Evolutionary conservation across 2,329 filamentous ascomycete genomes (phyloP).

Genomic region (Amauroascus niger): DNA sequence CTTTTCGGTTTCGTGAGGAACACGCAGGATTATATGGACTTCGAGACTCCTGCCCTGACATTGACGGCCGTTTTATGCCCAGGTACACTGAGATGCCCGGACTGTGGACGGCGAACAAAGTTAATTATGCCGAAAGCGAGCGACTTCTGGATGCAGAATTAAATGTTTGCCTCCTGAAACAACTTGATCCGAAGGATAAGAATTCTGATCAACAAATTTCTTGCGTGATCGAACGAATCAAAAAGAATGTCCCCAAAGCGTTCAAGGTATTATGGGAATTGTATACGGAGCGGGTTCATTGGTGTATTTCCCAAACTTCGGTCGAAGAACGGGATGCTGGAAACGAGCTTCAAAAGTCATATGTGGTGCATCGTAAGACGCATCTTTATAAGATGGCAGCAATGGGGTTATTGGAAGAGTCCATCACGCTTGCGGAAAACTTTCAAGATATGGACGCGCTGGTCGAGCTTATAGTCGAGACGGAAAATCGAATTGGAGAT

Average conservation of each 20-base stretch:
- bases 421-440: constrained; percentile 53
- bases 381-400: constrained; percentile 40
- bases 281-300: constrained; percentile 51
- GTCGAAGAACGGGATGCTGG: constrained; percentile 42
- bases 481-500: constrained; percentile 31
- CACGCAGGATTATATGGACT: constrained; percentile 66
- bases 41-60: constrained; percentile 52
- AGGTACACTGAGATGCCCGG: constrained; percentile 62
- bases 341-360: constrained; percentile 37
- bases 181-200: constrained; percentile 18
- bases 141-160: constrained; percentile 35
- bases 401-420: constrained; percentile 48
- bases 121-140: constrained; percentile 32
- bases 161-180: constrained; percentile 32
- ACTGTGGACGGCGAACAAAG: constrained; percentile 68
- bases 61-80: constrained; percentile 53
- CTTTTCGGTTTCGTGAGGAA: constrained; percentile 60
- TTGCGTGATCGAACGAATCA: constrained; percentile 36
- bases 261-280: constrained; percentile 50
- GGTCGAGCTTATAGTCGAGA: constrained; percentile 41
- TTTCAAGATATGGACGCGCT: constrained; percentile 55
- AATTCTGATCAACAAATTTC: constrained; percentile 29
- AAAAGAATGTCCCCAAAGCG: constrained; percentile 44
- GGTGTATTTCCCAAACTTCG: constrained; percentile 46
- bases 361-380: constrained; percentile 37